Evolutionary conservation across 768 basidiomycete genomes (phyloP).

Genomic region (Dendrothele bispora): DNA sequence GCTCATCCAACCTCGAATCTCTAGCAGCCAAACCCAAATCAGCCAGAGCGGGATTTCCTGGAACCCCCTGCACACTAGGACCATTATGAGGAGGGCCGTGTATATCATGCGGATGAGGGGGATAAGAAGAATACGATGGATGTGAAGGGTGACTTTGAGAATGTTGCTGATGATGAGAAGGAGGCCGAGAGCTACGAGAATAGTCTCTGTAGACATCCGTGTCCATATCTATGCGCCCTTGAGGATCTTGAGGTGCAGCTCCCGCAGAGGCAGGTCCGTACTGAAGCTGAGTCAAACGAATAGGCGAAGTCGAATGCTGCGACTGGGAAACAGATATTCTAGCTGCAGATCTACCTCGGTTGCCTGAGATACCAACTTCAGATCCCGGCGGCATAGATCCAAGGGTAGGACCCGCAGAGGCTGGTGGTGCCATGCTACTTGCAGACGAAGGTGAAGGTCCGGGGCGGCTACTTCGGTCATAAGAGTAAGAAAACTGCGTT

Average conservation of each 20-base stretch:
- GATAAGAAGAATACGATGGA: conserved; percentile 2
- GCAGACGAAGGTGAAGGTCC: conserved; percentile 1
- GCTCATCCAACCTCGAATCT: conserved; percentile 52
- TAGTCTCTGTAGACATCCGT: conserved; percentile 15
- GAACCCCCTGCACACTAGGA: conserved; percentile 15
- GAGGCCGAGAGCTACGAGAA: conserved; percentile 1
- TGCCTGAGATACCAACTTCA: conserved; percentile 2
- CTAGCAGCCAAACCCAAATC: conserved; percentile 61
- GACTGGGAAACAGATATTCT: conserved; percentile 3
- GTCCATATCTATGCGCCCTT: no score
- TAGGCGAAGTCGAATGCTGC: conserved; percentile 5
- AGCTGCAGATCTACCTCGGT: no score
- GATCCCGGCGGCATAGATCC: background rate
- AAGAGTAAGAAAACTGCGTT: conserved; percentile 9
- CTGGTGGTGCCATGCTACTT: no score
- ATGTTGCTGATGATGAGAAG: background rate
- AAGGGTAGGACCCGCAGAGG: no score
- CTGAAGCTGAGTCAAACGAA: conserved; percentile 5
- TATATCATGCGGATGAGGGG: conserved; percentile 5
- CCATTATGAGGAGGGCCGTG: conserved; percentile 13
- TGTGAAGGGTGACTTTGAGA: conserved; percentile 2
- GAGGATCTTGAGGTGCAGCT: no score
- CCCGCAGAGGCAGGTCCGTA: conserved; percentile 1
- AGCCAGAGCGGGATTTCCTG: conserved; percentile 44
- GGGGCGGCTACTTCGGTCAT: conserved; percentile 8